Evolutionary conservation across 176 grass and related monocot species (phyloP).

Genomic region (Phoenix dactylifera): DNA sequence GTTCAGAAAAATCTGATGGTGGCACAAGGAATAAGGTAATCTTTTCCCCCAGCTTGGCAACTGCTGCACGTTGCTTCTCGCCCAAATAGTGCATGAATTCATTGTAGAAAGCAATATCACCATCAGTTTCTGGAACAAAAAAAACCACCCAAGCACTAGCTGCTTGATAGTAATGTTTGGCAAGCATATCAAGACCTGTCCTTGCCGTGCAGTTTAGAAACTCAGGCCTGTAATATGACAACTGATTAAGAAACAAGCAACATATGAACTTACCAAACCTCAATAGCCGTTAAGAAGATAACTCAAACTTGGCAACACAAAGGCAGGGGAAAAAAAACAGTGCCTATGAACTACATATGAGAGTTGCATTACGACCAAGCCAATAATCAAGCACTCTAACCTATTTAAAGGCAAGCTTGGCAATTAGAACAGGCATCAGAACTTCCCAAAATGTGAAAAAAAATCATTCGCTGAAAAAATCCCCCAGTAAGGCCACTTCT

Average conservation of each 20-base stretch:
- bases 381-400: no score
- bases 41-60: constrained; percentile 81
- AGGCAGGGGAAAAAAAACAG: no score
- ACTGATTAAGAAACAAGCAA: neutral
- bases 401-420: no score
- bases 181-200: constrained; percentile 89
- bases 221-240: constrained; percentile 51
- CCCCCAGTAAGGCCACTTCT: no score
- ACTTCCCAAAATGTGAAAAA: no score
- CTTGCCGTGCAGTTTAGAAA: constrained; percentile 76
- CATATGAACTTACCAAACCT: no score
- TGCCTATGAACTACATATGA: no score
- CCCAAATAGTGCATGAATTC: constrained; percentile 96
- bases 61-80: constrained; percentile 89
- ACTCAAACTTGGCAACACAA: no score
- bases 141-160: constrained; percentile 81
- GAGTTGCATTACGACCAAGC: no score
- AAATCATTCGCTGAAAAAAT: no score
- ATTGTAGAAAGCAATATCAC: constrained; percentile 76
- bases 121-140: constrained; percentile 91
- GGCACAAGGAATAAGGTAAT: constrained; percentile 88
- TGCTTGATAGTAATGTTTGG: constrained; percentile 89
- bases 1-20: constrained; percentile 89
- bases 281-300: no score
- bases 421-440: no score